Base-by-base conservation (phyloP, 257 asterid genomes). In the Gentiana dahurica region DNA sequence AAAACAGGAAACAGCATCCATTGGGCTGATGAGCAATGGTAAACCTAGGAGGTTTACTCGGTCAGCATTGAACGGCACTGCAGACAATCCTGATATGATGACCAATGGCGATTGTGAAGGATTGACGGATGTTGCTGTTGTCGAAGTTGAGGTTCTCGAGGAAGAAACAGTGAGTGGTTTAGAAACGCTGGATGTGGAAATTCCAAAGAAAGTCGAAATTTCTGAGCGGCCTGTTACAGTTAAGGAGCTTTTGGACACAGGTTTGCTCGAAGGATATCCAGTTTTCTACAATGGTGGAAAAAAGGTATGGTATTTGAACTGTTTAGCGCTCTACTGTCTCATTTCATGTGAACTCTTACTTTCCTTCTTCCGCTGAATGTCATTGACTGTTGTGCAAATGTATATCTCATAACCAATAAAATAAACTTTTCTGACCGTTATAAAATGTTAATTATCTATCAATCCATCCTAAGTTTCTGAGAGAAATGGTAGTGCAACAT, bases 281-380 rank as follows among this genome's bases (percentile, higher is more conserved):
- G 97, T 92, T 76, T 82, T 92, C 77, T 92, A 92, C 79, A 88
- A 92, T 65, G 99, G 91, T 51, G 99, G 97, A 68, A 83, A 86
- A 69, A 84, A 83, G 94, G 97, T 92, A 83, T 5, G 47, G 12
- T 47, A 38, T 52, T 38, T 12, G 7, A 45, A 9, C 8, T 41
- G 46, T 41, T 2, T 41, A 10, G 9, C 5, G 9, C 9, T 3
- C 8, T 5, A 41, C 46, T 41, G 46, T 5, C 46, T 41, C 4
- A 1, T 41, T 41, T 41, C 9, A 7, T 41, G 24, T 15, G 24
- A 15, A 5, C 46, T 5, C 46, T 41, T 41, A 41, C 46, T 41
- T 41, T 41, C 2, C 24, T 15, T 15, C 24, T 15, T 15, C 24
- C 24, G 24, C 24, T 15, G 24, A 15, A 15, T 15, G 24, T 15